Conservation (phyloP, 305 asterid genomes). For the Solanum hybrid region DNA sequence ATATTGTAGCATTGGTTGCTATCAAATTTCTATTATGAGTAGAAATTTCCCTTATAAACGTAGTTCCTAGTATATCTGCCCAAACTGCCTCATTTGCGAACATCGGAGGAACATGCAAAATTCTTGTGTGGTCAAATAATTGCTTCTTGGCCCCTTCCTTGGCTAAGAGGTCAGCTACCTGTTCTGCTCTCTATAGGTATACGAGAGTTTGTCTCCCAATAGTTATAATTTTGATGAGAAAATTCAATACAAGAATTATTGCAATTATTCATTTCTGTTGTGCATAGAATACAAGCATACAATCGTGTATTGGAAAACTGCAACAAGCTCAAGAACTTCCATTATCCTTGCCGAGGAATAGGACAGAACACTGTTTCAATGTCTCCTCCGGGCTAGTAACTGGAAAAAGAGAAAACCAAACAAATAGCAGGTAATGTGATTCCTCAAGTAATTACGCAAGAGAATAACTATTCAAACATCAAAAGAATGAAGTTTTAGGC, state of each 20-base stretch:
- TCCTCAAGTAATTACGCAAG: neutral
- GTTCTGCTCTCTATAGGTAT: too few relatives aligned
- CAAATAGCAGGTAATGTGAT: neutral
- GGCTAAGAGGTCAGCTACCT: too few relatives aligned
- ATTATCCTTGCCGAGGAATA: constrained; percentile 1
- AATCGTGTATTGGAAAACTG: neutral
- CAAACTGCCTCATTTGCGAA: too few relatives aligned
- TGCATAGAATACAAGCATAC: neutral
- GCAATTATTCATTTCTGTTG: neutral
- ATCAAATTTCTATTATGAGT: too few relatives aligned
- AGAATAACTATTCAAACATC: neutral
- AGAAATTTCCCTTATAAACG: accelerated
- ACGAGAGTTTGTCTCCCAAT: too few relatives aligned
- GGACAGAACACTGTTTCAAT: constrained; percentile 32
- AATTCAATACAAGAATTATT: neutral
- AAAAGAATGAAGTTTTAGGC: neutral
- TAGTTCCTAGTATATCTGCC: too few relatives aligned
- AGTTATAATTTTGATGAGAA: neutral
- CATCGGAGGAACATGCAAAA: too few relatives aligned
- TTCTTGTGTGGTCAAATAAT: too few relatives aligned
- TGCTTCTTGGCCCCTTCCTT: too few relatives aligned
- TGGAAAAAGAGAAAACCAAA: constrained; percentile 13
- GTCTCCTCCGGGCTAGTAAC: constrained; percentile 86
- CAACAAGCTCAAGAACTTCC: neutral
- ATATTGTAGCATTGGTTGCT: too few relatives aligned